Evolutionary conservation across 768 basidiomycete genomes (phyloP).

Genomic region (Trametes cinnabarina): DNA sequence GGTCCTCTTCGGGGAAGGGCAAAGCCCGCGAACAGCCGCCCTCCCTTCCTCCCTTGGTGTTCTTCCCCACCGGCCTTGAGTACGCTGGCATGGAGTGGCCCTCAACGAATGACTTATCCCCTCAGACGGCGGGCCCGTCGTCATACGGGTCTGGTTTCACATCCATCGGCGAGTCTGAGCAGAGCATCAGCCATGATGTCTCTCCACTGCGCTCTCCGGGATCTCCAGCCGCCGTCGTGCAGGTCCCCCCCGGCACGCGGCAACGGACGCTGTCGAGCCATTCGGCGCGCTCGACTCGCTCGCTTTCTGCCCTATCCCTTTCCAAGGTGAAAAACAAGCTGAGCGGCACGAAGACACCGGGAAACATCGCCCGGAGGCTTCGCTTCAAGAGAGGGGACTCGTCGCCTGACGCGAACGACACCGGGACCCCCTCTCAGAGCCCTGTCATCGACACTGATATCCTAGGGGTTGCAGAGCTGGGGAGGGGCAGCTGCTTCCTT

Average conservation of each 20-base stretch:
- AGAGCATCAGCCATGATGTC: slow-evolving; percentile 10
- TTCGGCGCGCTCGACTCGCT: slow-evolving; percentile 43
- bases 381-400: slow-evolving; percentile 40
- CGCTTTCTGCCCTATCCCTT: slow-evolving; percentile 46
- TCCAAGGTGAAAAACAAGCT: slow-evolving; percentile 48
- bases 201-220: slow-evolving; percentile 13
- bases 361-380: slow-evolving; percentile 56
- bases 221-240: slow-evolving; percentile 9
- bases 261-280: slow-evolving; percentile 58
- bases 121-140: slow-evolving; percentile 29
- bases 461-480: slow-evolving; percentile 22
- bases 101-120: slow-evolving; percentile 23
- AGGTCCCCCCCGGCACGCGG: slow-evolving; percentile 44
- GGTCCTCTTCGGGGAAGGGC: slow-evolving; percentile 42
- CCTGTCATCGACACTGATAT: slow-evolving; percentile 10
- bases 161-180: slow-evolving; percentile 17
- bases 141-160: slow-evolving; percentile 26
- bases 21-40: slow-evolving; percentile 55
- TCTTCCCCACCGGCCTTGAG: slow-evolving; percentile 53
- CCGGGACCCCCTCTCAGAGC: slow-evolving; percentile 7
- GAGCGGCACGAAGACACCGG: slow-evolving; percentile 41
- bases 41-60: slow-evolving; percentile 62
- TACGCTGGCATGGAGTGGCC: slow-evolving; percentile 31
- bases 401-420: slow-evolving; percentile 2
- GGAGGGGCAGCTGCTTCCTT: slow-evolving; percentile 37